Base-by-base conservation (phyloP, 768 basidiomycete genomes). In the Hypholoma fasciculare region DNA sequence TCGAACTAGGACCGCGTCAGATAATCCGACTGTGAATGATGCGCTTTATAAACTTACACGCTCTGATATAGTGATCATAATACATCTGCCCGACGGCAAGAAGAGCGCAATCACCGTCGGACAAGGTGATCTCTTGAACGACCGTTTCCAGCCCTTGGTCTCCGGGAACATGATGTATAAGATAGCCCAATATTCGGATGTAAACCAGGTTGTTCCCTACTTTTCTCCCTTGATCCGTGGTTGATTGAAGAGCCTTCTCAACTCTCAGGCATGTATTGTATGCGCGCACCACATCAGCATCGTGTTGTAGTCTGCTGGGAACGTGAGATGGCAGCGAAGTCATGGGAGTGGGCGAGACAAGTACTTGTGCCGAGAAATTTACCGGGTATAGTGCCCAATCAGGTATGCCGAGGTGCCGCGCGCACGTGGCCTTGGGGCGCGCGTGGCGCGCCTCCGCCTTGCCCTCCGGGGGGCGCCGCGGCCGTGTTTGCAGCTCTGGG, bases 31-130 rank as follows among this genome's bases (percentile, higher is more conserved):
- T 34, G 30, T 34, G 30, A 34, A 34, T 34, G 30, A 34, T 1
- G 6, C 23, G 30, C 2, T 34, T 34, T 34, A 34, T 34, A 5
- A 34, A 34, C 30, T 34, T 54, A 70, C 71, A 72, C 6, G 65
- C 58, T 54, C 65, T 52, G 43, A 71, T 63, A 65, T 55, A 67
- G 56, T 70, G 64, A 60, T 68, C 61, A 52, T 58, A 64, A 57
- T 72, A 69, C 62, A 65, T 59, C 44, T 66, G 57, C 54, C 68
- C 69, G 58, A 67, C 39, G 13, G 49, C 30, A 46, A 66, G 57
- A 57, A 69, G 17, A 13, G 17, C 27, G 49, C 19, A 19, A 43
- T 62, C 59, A 27, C 42, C 51, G 13, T 26, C 30, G 55, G 19
- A 37, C 14, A 59, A 61, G 43, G 3, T 20, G 16, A 68, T 61